Conservation (phyloP, 805 yeast genomes). For the Isabelozyma heimii region DNA sequence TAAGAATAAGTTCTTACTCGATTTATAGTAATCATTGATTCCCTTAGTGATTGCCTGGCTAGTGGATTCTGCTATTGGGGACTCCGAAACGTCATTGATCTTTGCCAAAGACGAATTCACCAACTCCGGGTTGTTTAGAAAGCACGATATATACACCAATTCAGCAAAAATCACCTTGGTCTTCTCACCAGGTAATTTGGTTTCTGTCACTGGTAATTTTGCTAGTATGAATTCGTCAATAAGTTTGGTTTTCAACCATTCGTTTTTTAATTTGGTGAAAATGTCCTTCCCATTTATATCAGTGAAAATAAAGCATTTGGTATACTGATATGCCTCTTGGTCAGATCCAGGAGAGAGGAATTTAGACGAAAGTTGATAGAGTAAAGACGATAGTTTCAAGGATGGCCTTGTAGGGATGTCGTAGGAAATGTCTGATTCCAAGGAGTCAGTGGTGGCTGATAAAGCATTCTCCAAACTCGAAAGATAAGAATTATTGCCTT, state of each 20-base stretch:
- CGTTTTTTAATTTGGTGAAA: conserved; percentile 26
- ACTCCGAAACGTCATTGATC: conserved; percentile 9
- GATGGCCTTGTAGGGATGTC: conserved; percentile 13
- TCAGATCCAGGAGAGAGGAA: conserved; percentile 7
- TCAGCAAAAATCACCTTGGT: conserved; percentile 15
- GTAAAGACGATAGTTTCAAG: conserved; percentile 13
- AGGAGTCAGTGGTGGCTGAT: neutral
- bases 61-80: conserved; percentile 2
- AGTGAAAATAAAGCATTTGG: conserved; percentile 16
- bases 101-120: neutral
- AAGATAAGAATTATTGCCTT: conserved; percentile 1
- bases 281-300: conserved; percentile 10
- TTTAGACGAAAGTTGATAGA: conserved; percentile 15
- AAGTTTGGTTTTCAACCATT: conserved; percentile 23
- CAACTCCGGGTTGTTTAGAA: conserved; percentile 2
- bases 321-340: conserved; percentile 7
- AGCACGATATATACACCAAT: conserved; percentile 18
- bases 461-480: neutral
- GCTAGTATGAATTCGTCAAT: conserved; percentile 2
- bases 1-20: conserved; percentile 21
- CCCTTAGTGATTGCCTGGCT: conserved; percentile 15
- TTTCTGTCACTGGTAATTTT: neutral
- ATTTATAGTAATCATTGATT: conserved; percentile 25
- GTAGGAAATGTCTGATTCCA: neutral
- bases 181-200: neutral